These are phyloP conservation scores for Castanospermum australe DNA, from an alignment of 306 rosid species.

Conservation along the genomic window DNA sequence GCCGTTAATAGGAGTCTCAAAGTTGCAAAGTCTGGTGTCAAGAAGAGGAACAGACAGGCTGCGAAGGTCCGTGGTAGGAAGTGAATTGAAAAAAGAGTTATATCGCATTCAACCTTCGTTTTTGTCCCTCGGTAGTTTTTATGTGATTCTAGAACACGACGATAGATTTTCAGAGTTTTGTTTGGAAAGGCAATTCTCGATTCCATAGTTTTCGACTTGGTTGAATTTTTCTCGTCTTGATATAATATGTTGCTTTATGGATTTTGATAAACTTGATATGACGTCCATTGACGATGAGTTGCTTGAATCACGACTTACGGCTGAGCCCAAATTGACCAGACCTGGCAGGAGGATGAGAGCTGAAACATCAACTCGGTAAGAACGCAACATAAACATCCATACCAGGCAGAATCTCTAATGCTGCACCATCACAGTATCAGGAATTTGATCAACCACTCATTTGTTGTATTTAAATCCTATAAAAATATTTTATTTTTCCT, in stretches of 20 bases:
- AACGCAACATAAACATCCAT: too few relatives aligned
- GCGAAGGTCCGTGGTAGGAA: conserved; percentile 39
- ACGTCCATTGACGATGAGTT: not conserved
- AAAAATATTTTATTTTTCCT: not conserved
- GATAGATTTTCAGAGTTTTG: conserved; percentile 9
- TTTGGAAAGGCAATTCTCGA: not conserved
- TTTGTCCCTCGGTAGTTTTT: conserved; percentile 20
- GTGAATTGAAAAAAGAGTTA: conserved; percentile 1
- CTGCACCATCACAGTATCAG: not conserved
- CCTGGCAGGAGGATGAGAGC: too few relatives aligned
- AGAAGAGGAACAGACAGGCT: conserved; percentile 90
- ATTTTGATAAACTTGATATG: not conserved
- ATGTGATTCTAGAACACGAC: not conserved
- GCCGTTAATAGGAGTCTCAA: conserved; percentile 81
- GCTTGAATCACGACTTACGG: too few relatives aligned
- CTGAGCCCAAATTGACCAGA: too few relatives aligned
- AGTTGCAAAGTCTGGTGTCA: conserved; percentile 87
- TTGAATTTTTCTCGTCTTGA: not conserved
- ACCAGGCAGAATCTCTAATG: not conserved
- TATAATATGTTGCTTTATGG: not conserved
- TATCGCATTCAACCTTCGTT: not conserved
- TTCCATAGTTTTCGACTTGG: not conserved
- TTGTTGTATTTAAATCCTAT: not conserved
- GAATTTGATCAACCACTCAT: not conserved
- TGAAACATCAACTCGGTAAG: too few relatives aligned